phyloP scores from a whole-genome alignment of 1,284 basidiomycete species.

The Hymenochaete sp. region DNA sequence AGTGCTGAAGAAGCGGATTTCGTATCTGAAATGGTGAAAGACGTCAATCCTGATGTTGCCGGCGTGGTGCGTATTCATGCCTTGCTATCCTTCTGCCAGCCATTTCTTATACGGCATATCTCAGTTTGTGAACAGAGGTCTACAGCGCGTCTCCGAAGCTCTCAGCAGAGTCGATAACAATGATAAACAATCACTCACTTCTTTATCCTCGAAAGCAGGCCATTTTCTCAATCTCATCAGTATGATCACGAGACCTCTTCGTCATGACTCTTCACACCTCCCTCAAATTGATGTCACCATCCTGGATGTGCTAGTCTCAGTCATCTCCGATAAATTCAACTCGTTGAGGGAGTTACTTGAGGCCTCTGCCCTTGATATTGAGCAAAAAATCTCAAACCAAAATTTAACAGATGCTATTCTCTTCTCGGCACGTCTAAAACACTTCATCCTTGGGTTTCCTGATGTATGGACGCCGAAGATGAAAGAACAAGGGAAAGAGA shows the following conservation, averaged over 20 bases:
- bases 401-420: slow-evolving; percentile 30
- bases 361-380: too few relatives aligned
- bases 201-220: slow-evolving; percentile 39
- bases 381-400: neutral
- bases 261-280: slow-evolving; percentile 35
- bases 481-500: slow-evolving; percentile 36
- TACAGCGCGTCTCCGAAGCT: slow-evolving; percentile 54
- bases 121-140: slow-evolving; percentile 69
- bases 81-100: neutral
- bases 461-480: slow-evolving; percentile 47
- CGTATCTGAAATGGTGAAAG: slow-evolving; percentile 66
- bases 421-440: slow-evolving; percentile 55
- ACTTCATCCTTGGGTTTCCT: slow-evolving; percentile 63
- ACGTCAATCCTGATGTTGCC: slow-evolving; percentile 54
- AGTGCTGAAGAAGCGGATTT: slow-evolving; percentile 70
- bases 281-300: slow-evolving; percentile 43
- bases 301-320: slow-evolving; percentile 47
- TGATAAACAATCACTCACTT: slow-evolving; percentile 22
- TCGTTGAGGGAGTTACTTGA: slow-evolving; percentile 20
- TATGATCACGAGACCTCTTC: slow-evolving; percentile 56
- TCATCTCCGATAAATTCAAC: slow-evolving; percentile 37
- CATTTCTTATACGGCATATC: slow-evolving; percentile 6
- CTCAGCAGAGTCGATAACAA: slow-evolving; percentile 33
- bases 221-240: slow-evolving; percentile 64
- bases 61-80: slow-evolving; percentile 42